These are phyloP conservation scores for Gossypium stocksii DNA, from an alignment of 345 rosid species.

Conservation along the genomic window DNA sequence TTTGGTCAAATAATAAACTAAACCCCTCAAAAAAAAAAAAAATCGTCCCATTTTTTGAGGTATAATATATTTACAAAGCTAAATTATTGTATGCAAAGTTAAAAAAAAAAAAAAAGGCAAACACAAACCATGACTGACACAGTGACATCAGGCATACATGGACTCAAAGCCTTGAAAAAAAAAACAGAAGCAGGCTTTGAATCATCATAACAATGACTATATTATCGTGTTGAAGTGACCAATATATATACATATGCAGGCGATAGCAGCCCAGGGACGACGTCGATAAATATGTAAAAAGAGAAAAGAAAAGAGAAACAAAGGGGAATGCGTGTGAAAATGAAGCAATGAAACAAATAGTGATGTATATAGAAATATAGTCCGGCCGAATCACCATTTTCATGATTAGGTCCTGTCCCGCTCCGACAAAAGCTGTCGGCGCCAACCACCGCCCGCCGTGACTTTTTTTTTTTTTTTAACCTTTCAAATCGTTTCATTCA, in stretches of 20 bases:
- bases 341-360: neutral
- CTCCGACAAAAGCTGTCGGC: constrained; percentile 20
- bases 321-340: constrained; percentile 7
- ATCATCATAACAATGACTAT: neutral
- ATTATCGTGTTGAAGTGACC: neutral
- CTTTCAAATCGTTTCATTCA: neutral
- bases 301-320: neutral
- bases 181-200: neutral
- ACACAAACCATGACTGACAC: neutral
- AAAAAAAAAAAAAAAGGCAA: too few relatives aligned
- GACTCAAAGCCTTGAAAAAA: neutral
- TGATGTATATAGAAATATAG: neutral
- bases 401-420: neutral
- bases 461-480: neutral
- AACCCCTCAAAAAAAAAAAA: neutral
- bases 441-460: constrained; percentile 38
- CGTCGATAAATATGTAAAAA: neutral
- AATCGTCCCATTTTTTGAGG: neutral
- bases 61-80: too few relatives aligned
- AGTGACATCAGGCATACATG: neutral
- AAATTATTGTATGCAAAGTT: too few relatives aligned
- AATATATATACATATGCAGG: neutral
- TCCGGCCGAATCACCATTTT: constrained; percentile 14
- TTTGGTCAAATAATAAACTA: neutral
- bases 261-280: neutral